Evolutionary conservation across 2,329 filamentous ascomycete genomes (phyloP).

Genomic region (Colletotrichum liriopes): DNA sequence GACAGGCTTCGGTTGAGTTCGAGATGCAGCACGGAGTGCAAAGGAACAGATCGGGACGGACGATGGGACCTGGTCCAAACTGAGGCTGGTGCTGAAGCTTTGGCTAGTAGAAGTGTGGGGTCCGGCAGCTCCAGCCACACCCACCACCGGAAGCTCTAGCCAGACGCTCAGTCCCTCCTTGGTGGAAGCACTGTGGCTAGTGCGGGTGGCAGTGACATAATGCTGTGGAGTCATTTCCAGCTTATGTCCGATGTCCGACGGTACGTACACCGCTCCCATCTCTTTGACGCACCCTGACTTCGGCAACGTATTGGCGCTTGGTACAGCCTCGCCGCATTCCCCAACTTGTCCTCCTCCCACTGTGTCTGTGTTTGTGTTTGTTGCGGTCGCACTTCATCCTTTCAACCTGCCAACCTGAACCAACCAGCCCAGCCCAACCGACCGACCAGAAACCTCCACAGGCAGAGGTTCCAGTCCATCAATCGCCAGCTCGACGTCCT

Average conservation of each 20-base stretch:
- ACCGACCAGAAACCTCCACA: not conserved
- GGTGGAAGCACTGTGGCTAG: conserved; percentile 16
- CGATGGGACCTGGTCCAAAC: not conserved
- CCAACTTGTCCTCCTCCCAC: conserved; percentile 19
- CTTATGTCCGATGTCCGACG: not conserved
- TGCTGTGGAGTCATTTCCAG: conserved; percentile 7
- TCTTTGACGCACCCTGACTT: conserved; percentile 7
- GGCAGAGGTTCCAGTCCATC: not conserved
- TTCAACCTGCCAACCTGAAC: conserved; percentile 8
- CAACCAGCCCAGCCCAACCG: conserved; percentile 8
- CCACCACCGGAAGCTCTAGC: not conserved
- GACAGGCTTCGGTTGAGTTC: conserved; percentile 40
- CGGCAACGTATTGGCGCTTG: conserved; percentile 11
- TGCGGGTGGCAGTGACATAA: conserved; percentile 22
- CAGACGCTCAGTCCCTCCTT: not conserved
- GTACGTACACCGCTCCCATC: conserved; percentile 8
- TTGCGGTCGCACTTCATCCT: conserved; percentile 11
- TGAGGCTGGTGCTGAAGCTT: conserved; percentile 4
- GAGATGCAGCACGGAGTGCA: conserved; percentile 34
- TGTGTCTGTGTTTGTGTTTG: not conserved
- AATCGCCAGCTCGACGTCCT: conserved; percentile 1
- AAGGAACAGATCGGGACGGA: conserved; percentile 18
- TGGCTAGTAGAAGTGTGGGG: not conserved
- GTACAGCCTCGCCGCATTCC: conserved; percentile 40
- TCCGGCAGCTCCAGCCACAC: conserved; percentile 11